phyloP scores from a whole-genome alignment of 768 basidiomycete species.

The Podaxis sp. region DNA sequence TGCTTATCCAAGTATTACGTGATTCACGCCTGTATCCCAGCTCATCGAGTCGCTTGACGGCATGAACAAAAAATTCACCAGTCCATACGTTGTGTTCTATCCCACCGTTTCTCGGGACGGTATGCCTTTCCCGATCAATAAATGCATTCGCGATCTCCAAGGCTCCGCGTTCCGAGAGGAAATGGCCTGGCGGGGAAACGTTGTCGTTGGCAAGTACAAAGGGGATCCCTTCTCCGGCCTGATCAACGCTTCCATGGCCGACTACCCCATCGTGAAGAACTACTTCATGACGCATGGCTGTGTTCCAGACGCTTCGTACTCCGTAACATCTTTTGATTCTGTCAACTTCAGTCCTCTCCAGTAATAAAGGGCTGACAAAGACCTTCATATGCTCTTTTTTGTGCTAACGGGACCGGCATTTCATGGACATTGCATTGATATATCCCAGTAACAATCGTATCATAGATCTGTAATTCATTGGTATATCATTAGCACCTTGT shows the following conservation, averaged over 20 bases:
- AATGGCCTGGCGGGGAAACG: constrained; percentile 74
- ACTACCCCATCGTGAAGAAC: constrained; percentile 79
- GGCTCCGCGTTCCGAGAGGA: constrained; percentile 56
- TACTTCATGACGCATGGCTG: constrained; percentile 66
- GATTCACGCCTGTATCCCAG: constrained; percentile 29
- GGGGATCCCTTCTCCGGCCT: constrained; percentile 52
- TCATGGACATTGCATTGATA: not conserved
- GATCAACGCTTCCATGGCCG: constrained; percentile 76
- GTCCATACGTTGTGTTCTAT: constrained; percentile 81
- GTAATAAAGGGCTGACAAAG: not conserved
- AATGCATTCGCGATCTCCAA: constrained; percentile 71
- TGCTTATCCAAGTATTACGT: constrained; percentile 11
- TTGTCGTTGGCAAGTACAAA: constrained; percentile 69
- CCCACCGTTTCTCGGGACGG: constrained; percentile 72
- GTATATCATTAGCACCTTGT: not conserved
- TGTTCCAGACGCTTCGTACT: constrained; percentile 34
- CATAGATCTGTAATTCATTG: not conserved
- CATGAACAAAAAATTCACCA: constrained; percentile 74
- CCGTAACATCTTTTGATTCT: not conserved
- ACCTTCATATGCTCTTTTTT: not conserved
- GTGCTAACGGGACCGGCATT: not conserved
- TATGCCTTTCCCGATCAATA: constrained; percentile 80
- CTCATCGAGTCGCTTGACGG: constrained; percentile 71
- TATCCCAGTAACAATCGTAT: constrained; percentile 2
- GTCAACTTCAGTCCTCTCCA: constrained; percentile 7